Conservation (phyloP, 768 basidiomycete species). For the Leccinum truebloodii region DNA sequence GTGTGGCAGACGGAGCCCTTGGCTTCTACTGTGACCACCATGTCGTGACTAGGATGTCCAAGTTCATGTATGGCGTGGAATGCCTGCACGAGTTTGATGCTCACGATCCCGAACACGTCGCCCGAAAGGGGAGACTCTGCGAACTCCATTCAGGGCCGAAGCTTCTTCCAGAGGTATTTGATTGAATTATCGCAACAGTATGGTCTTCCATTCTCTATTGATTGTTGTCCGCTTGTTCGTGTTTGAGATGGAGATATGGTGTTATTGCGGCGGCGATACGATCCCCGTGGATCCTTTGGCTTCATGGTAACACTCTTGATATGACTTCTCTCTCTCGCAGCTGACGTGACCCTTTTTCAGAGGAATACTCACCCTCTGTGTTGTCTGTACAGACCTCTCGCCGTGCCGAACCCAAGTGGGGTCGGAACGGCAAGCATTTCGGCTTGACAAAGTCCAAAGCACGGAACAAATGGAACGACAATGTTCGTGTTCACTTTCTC, state of each 20-base stretch:
- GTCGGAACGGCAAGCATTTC: conserved; percentile 71
- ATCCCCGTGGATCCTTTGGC: conserved; percentile 74
- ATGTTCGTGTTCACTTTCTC: conserved; percentile 44
- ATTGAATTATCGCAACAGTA: conserved; percentile 74
- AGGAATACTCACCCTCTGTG: conserved; percentile 74
- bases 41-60: conserved; percentile 78
- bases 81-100: conserved; percentile 69
- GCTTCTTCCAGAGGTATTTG: conserved; percentile 80
- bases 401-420: conserved; percentile 65
- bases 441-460: conserved; percentile 82
- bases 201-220: conserved; percentile 28
- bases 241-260: conserved; percentile 86
- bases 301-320: conserved; percentile 35
- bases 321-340: background rate
- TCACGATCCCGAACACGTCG: conserved; percentile 63
- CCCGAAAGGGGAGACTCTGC: conserved; percentile 60
- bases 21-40: conserved; percentile 86
- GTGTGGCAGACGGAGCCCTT: conserved; percentile 81
- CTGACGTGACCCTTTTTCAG: conserved; percentile 34
- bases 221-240: conserved; percentile 50
- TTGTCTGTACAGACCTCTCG: conserved; percentile 77
- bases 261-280: conserved; percentile 71
- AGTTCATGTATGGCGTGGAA: conserved; percentile 82
- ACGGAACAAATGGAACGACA: conserved; percentile 81
- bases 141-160: conserved; percentile 78